Conservation (phyloP, 1,284 basidiomycete species). For the Cystobasidium slooffiae region DNA sequence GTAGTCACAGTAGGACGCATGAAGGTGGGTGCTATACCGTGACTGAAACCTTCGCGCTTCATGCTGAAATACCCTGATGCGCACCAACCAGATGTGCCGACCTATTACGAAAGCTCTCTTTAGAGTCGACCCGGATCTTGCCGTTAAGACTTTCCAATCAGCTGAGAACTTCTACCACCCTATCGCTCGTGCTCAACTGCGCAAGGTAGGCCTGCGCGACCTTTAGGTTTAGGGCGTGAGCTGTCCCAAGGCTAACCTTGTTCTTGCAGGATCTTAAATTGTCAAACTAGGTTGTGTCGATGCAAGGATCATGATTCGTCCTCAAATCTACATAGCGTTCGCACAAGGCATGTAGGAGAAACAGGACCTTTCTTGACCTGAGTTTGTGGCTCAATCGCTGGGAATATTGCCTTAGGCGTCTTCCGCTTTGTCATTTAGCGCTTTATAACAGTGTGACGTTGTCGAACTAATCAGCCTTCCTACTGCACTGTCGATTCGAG, state of each 20-base stretch:
- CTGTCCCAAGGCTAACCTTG: background rate
- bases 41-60: background rate
- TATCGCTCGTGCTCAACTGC: slow-evolving; percentile 32
- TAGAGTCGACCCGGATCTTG: slow-evolving; percentile 67
- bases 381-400: too few species aligned
- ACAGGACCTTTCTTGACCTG: too few species aligned
- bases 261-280: slow-evolving; percentile 9
- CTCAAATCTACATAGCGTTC: too few species aligned
- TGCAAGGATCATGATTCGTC: too few species aligned
- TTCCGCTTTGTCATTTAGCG: too few species aligned
- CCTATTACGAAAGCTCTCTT: slow-evolving; percentile 46
- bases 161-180: slow-evolving; percentile 67
- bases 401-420: too few species aligned
- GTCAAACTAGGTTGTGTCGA: background rate
- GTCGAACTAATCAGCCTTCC: too few species aligned
- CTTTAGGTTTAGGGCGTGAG: background rate
- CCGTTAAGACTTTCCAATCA: slow-evolving; percentile 61
- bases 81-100: slow-evolving; percentile 81
- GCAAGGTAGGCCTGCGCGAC: slow-evolving; percentile 16
- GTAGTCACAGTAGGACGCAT: slow-evolving; percentile 56
- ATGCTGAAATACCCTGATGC: slow-evolving; percentile 66
- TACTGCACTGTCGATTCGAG: too few species aligned
- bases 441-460: too few species aligned
- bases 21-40: slow-evolving; percentile 41
- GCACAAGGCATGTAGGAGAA: too few species aligned